These are phyloP conservation scores for Yarrowia alimentaria DNA, from an alignment of 805 yeast species.

Conservation along the genomic window DNA sequence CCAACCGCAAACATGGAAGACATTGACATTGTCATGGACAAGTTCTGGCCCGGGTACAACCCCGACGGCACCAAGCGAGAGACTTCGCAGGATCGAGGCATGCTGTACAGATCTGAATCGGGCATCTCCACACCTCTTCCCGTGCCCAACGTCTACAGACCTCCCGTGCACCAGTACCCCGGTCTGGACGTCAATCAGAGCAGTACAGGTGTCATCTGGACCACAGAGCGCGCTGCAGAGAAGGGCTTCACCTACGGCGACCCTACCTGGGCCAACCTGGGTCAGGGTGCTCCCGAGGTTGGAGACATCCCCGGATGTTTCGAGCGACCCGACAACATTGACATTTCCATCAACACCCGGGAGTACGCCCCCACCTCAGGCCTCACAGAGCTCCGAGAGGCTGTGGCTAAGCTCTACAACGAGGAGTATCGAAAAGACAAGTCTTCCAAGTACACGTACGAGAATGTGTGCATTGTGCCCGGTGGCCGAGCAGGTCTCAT, in stretches of 20 bases:
- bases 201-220: conserved; percentile 64
- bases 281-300: conserved; percentile 66
- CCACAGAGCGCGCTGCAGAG: conserved; percentile 58
- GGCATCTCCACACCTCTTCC: conserved; percentile 37
- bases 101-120: conserved; percentile 33
- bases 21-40: conserved; percentile 25
- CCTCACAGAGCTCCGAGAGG: conserved; percentile 52
- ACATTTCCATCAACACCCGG: conserved; percentile 49
- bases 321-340: conserved; percentile 50
- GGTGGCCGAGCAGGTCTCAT: conserved; percentile 65
- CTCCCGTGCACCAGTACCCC: conserved; percentile 46
- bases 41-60: conserved; percentile 27
- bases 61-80: conserved; percentile 27
- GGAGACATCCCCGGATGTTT: conserved; percentile 61
- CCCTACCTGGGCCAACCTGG: conserved; percentile 55
- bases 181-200: conserved; percentile 59
- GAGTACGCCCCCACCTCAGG: conserved; percentile 65
- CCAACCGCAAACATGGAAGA: conserved; percentile 3
- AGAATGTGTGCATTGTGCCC: conserved; percentile 62
- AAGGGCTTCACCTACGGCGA: conserved; percentile 50
- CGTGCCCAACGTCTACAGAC: conserved; percentile 35
- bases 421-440: conserved; percentile 51
- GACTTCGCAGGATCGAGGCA: conserved; percentile 7
- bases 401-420: conserved; percentile 58
- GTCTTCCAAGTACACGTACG: conserved; percentile 53